Conservation (phyloP, 495 filamentous ascomycete species). For the Wilcoxina mikolae region DNA sequence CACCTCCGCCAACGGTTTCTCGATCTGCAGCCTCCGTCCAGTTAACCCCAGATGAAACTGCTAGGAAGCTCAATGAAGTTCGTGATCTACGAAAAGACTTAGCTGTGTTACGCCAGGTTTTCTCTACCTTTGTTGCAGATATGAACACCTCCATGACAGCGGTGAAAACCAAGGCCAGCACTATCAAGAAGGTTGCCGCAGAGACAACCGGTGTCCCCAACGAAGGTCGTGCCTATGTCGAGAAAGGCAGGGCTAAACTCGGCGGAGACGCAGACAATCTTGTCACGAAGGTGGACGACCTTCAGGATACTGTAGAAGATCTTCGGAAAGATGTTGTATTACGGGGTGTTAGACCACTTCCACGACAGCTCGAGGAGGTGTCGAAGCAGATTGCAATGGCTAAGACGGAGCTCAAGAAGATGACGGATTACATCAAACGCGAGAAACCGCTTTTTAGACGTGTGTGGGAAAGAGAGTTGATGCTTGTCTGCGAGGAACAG, state of each 20-base stretch:
- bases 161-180: constrained; percentile 61
- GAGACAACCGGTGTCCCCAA: constrained; percentile 53
- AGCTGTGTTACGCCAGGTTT: constrained; percentile 84
- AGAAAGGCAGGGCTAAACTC: constrained; percentile 69
- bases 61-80: constrained; percentile 54
- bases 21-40: constrained; percentile 12
- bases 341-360: constrained; percentile 81
- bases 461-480: constrained; percentile 94
- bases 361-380: constrained; percentile 76
- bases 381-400: constrained; percentile 70
- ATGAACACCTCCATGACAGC: constrained; percentile 72
- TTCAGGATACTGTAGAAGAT: constrained; percentile 92
- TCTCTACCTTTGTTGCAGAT: constrained; percentile 75
- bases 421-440: constrained; percentile 75
- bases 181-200: constrained; percentile 60
- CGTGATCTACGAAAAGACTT: constrained; percentile 77
- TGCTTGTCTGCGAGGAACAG: constrained; percentile 85
- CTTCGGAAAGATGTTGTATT: constrained; percentile 91
- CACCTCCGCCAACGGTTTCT: constrained; percentile 27
- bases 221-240: constrained; percentile 67
- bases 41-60: constrained; percentile 26
- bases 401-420: constrained; percentile 79
- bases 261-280: constrained; percentile 72
- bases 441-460: constrained; percentile 96
- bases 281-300: constrained; percentile 80